Evolutionary conservation across 129 eudicot species (phyloP).

Genomic region (carrot (Daucus carota)): DNA sequence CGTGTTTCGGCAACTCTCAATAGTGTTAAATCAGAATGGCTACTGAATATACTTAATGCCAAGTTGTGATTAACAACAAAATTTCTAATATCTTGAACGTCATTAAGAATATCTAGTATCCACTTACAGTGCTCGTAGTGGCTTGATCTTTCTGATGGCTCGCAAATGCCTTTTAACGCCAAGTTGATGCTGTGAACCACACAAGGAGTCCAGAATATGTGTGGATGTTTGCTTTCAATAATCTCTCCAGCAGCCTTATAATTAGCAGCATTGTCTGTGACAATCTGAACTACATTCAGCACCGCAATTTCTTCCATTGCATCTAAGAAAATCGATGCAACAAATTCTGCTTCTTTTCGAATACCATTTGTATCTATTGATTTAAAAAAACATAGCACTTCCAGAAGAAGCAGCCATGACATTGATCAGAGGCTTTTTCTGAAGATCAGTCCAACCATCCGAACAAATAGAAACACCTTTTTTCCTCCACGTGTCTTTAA

Average conservation of each 20-base stretch:
- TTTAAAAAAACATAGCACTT: too few species aligned
- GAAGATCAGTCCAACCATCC: too few species aligned
- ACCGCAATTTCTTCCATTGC: background rate
- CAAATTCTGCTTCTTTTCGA: too few species aligned
- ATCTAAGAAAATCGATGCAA: background rate
- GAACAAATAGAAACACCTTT: too few species aligned
- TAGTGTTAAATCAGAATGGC: background rate
- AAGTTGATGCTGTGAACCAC: background rate
- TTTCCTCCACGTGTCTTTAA: too few species aligned
- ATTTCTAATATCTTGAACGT: background rate
- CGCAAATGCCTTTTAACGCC: background rate
- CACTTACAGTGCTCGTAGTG: background rate
- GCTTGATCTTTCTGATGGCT: background rate
- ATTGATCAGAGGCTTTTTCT: too few species aligned
- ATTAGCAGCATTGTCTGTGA: background rate
- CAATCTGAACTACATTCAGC: background rate
- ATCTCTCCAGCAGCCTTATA: background rate
- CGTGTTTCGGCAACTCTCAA: slow-evolving; percentile 2
- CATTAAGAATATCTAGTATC: background rate
- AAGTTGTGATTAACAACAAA: slow-evolving; percentile 6
- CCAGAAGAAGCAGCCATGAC: too few species aligned
- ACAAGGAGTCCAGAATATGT: background rate
- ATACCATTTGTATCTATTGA: too few species aligned
- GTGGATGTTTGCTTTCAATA: background rate
- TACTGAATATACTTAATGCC: too few species aligned